Evolutionary conservation across 148 eudicot species (phyloP), one percentile per base, ranked within the genome.

Genomic region (Rhododendron molle): DNA sequence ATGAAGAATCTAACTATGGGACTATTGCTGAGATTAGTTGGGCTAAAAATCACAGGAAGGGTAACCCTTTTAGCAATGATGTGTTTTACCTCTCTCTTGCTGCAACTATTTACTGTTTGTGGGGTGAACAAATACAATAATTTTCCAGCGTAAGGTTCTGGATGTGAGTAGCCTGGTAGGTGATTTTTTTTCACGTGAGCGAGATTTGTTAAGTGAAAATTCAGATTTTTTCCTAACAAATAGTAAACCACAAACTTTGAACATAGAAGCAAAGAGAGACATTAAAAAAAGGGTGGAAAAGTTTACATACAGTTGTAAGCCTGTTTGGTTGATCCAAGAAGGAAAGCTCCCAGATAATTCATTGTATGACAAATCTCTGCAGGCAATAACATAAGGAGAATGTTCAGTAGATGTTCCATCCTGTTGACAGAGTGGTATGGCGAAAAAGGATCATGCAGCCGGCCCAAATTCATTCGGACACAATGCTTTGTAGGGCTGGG

Each of bases 341-440:
- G 99, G 99, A 49, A 96, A 86, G 87, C 86, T 92, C 81, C 98
- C 98, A n/a, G 97, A 95, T 86, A 96, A 84, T 50, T 86, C 90
- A 82, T 96, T 96, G 93, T 95, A 92, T 21, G 99, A 96, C 73
- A 96, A 87, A 90, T 96, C 99, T 87, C 99, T 96, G 96, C 89
- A 94, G 84, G 15, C 65, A 86, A 90, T 46, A 83, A 77, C 47
- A 90, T 86, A 47, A 78, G 7, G 16, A 23, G 14, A 71, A 73
- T 26, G 21, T 54, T 83, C 74, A 65, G 30, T 7, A 9, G 47
- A 32, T 16, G 44, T 40, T 43, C 40, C 58, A 46, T 81, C 69
- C 7, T 52, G 62, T 26, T 54, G 43, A 34, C 7, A 2, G 4
- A 62, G 69, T 62, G 11, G 12, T 0, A 62, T 62, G 12, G 69